These are phyloP conservation scores for Coemansia sp. DNA, from an alignment of 192 early-diverging fungal species.

Conservation along the genomic window DNA sequence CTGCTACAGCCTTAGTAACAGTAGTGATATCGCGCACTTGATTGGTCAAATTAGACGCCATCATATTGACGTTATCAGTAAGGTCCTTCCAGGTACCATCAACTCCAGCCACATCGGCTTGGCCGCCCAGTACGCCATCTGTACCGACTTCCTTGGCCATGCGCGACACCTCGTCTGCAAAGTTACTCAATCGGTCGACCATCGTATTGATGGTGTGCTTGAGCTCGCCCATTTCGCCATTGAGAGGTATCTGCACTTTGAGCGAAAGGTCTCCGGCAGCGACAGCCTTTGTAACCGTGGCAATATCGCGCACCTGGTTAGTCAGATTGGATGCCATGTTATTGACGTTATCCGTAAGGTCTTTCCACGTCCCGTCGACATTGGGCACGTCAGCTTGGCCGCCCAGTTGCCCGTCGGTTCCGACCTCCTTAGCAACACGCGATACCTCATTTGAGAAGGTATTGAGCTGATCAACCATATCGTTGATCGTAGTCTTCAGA, in stretches of 20 bases:
- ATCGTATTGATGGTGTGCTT: constrained; percentile 63
- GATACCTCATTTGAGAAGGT: constrained; percentile 44
- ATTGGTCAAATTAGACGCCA: constrained; percentile 60
- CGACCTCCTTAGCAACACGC: constrained; percentile 35
- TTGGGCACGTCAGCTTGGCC: constrained; percentile 59
- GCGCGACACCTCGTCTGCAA: constrained; percentile 64
- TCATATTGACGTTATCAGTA: constrained; percentile 60
- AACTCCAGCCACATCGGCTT: constrained; percentile 55
- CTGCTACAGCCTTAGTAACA: constrained; percentile 61
- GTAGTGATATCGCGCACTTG: constrained; percentile 59
- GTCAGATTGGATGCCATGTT: constrained; percentile 60
- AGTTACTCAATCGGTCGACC: constrained; percentile 57
- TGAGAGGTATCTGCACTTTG: constrained; percentile 56
- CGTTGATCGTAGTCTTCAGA: constrained; percentile 60
- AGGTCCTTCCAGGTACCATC: constrained; percentile 57
- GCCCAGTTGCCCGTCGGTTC: constrained; percentile 63
- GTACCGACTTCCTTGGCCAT: constrained; percentile 65
- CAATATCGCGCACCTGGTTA: constrained; percentile 62
- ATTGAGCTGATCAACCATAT: constrained; percentile 33
- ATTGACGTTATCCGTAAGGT: constrained; percentile 63
- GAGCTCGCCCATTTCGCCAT: constrained; percentile 59
- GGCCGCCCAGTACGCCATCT: constrained; percentile 58
- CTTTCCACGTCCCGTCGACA: constrained; percentile 63
- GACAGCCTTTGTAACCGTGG: constrained; percentile 61
- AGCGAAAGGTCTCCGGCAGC: constrained; percentile 57